phyloP scores from a whole-genome alignment of 2,329 filamentous ascomycete species.

The Colletotrichum abscissum region DNA sequence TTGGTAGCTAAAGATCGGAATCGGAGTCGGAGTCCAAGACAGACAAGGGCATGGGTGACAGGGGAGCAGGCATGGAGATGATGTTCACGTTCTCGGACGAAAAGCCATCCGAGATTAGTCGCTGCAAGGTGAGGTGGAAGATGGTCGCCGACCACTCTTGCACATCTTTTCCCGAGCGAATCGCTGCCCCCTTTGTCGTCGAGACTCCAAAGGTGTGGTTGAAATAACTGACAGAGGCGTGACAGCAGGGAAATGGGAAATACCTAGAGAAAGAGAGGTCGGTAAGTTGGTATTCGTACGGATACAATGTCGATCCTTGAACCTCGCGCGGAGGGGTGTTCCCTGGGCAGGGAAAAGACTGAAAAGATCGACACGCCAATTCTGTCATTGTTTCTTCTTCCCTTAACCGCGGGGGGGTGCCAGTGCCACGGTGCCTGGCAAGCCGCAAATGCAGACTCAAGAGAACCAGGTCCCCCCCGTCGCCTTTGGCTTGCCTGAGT shows the following conservation, averaged over 20 bases:
- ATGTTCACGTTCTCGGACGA: conserved; percentile 19
- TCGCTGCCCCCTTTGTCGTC: not conserved
- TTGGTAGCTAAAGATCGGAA: not conserved
- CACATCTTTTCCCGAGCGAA: conserved; percentile 12
- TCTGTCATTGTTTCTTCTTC: conserved; percentile 26
- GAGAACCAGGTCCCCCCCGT: not conserved
- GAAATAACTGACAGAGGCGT: not conserved
- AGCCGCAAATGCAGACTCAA: not conserved
- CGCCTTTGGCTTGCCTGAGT: not conserved
- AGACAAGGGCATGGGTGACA: too few species aligned
- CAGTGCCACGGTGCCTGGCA: not conserved
- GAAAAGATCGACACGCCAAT: conserved; percentile 23
- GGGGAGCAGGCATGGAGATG: not conserved
- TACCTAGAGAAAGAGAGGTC: not conserved
- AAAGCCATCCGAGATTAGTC: conserved; percentile 33
- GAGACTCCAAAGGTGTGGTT: not conserved
- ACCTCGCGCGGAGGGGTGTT: not conserved
- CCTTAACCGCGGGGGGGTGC: not conserved
- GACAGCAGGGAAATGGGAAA: not conserved
- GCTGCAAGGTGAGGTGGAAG: conserved; percentile 21
- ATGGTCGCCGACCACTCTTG: conserved; percentile 23
- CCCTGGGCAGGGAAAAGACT: not conserved
- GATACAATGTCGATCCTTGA: not conserved
- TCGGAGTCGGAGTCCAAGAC: not conserved
- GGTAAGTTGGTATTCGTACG: conserved; percentile 2